Conservation (phyloP, 345 rosid genomes). For the Mercurialis annua region DNA sequence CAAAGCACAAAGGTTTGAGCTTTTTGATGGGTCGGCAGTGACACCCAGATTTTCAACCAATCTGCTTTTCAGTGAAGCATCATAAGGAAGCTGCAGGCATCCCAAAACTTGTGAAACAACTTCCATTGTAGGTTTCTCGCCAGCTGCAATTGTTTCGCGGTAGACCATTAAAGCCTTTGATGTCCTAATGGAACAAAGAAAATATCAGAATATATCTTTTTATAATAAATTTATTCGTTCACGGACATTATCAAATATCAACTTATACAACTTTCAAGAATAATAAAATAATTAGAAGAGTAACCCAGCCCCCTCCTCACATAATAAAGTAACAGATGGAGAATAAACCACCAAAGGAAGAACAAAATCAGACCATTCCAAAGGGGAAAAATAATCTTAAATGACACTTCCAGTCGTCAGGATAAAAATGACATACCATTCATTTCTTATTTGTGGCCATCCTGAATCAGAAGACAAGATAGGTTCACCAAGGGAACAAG, state of each 20-base stretch:
- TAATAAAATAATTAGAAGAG: background rate
- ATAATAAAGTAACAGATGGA: background rate
- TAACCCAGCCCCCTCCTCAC: background rate
- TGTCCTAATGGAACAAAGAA: conserved; percentile 48
- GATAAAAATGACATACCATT: conserved; percentile 53
- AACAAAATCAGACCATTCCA: background rate
- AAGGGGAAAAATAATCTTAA: conserved; percentile 5
- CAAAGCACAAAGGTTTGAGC: conserved; percentile 53
- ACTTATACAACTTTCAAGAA: background rate
- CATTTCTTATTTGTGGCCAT: conserved; percentile 62
- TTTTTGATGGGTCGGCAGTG: conserved; percentile 43
- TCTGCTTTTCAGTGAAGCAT: conserved; percentile 55
- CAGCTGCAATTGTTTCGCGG: conserved; percentile 64
- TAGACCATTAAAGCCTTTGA: conserved; percentile 64
- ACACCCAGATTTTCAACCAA: conserved; percentile 66
- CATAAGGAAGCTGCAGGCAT: conserved; percentile 76
- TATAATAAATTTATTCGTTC: background rate
- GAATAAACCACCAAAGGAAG: background rate
- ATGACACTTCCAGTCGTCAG: conserved; percentile 6
- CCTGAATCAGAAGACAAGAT: conserved; percentile 61
- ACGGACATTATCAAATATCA: background rate
- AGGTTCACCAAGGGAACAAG: conserved; percentile 55
- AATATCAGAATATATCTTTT: conserved; percentile 9
- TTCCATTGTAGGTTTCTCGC: conserved; percentile 61
- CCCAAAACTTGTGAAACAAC: conserved; percentile 81